Evolutionary conservation across 129 eudicot species (phyloP).

Genomic region (sunflower (Helianthus annuus)): DNA sequence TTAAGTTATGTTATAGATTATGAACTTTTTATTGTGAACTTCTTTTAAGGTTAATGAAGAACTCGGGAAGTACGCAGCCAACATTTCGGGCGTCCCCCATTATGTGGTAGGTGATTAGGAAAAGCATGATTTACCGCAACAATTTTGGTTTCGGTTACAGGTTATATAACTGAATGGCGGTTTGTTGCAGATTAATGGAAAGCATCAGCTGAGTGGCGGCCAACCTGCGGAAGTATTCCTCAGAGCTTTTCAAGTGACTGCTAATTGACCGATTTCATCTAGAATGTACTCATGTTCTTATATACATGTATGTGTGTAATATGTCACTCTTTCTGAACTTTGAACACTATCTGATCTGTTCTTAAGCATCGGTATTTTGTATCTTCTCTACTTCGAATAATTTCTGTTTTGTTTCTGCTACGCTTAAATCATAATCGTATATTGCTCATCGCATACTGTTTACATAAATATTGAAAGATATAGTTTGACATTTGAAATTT

Average conservation of each 20-base stretch:
- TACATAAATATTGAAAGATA: not conserved
- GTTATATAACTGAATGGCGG: not conserved
- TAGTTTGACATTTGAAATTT: not conserved
- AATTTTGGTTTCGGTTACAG: slow-evolving; percentile 6
- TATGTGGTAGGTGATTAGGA: slow-evolving; percentile 61
- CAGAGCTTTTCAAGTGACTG: slow-evolving; percentile 64
- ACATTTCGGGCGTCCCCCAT: slow-evolving; percentile 76
- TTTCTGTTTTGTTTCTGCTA: slow-evolving; percentile 5
- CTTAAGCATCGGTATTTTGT: not conserved
- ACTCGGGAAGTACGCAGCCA: slow-evolving; percentile 55
- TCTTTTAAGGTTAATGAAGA: slow-evolving; percentile 68
- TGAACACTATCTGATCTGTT: slow-evolving; percentile 17
- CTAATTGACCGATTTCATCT: slow-evolving; percentile 26
- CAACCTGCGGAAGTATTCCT: slow-evolving; percentile 87
- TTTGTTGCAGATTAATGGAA: slow-evolving; percentile 68
- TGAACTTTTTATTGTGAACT: too few relatives aligned
- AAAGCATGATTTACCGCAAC: slow-evolving; percentile 5
- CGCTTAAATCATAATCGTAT: slow-evolving; percentile 8
- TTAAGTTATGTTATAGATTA: too few relatives aligned
- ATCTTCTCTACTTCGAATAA: slow-evolving; percentile 8
- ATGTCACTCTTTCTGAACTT: not conserved
- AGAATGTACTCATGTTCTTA: not conserved
- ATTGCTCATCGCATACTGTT: not conserved
- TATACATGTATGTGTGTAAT: not conserved
- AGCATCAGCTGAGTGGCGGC: slow-evolving; percentile 76